A percentile compares a stretch with the other conserved stretches of the same genome.
Conservation (phyloP, 2,329 filamentous ascomycete species). For the Ascochyta viciae-villosae region DNA sequence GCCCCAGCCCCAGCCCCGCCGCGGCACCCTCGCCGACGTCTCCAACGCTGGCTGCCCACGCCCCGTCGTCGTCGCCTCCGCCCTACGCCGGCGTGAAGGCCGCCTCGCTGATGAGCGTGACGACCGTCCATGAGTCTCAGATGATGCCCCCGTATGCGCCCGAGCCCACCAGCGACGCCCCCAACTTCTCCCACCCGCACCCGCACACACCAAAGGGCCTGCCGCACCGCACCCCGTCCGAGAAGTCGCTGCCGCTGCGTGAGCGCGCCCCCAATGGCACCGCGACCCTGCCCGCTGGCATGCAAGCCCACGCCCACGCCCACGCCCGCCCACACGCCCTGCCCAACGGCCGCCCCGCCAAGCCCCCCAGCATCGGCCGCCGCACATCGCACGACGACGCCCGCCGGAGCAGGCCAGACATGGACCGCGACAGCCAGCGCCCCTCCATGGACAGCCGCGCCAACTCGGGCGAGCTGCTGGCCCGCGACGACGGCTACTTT, state of each 20-base stretch:
- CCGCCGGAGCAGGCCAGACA: conserved; percentile 22
- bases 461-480: conserved; percentile 35
- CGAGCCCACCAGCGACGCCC: conserved; percentile 35
- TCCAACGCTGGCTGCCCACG: conserved; percentile 37
- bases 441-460: conserved; percentile 33
- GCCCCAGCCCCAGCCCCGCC: conserved; percentile 13
- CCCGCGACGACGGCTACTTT: conserved; percentile 57
- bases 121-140: conserved; percentile 44
- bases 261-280: conserved; percentile 38
- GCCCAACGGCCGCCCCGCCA: conserved; percentile 46
- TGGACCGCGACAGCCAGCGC: conserved; percentile 27
- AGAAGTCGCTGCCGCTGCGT: conserved; percentile 30
- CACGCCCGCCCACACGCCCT: conserved; percentile 34
- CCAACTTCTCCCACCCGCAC: conserved; percentile 21
- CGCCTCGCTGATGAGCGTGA: conserved; percentile 41
- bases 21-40: conserved; percentile 4
- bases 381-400: conserved; percentile 48
- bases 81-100: conserved; percentile 36
- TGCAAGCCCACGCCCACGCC: neutral
- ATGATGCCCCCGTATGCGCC: conserved; percentile 61
- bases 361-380: conserved; percentile 33
- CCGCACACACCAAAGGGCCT: conserved; percentile 45
- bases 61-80: conserved; percentile 34
- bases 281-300: neutral
- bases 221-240: conserved; percentile 36